phyloP scores from a whole-genome alignment of 352 stramenopile species.

The Elongisporangium undulatum region DNA sequence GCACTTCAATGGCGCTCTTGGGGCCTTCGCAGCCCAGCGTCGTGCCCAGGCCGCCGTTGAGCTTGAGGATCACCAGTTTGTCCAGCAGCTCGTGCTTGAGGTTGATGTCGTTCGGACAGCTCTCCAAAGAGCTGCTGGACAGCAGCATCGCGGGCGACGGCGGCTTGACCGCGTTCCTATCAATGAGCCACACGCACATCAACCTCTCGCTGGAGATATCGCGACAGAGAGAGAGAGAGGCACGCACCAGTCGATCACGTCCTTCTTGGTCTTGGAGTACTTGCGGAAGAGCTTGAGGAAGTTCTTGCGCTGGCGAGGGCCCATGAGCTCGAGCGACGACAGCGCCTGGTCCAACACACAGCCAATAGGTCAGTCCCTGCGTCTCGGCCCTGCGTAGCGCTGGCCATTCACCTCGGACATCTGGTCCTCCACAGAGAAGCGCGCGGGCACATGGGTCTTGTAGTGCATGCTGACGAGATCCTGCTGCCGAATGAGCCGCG shows the following conservation, averaged over 20 bases:
- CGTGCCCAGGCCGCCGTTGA: conserved; percentile 99
- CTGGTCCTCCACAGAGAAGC: conserved; percentile 85
- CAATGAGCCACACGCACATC: neutral
- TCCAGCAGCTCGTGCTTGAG: conserved; percentile 93
- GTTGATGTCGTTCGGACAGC: conserved; percentile 89
- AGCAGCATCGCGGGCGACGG: conserved; percentile 72
- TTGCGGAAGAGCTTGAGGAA: conserved; percentile 90
- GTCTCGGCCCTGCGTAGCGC: neutral
- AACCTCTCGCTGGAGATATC: conserved; percentile 1
- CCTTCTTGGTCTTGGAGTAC: conserved; percentile 82
- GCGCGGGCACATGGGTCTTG: conserved; percentile 81
- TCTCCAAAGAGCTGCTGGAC: conserved; percentile 69
- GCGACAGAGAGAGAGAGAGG: neutral
- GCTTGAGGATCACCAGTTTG: conserved; percentile 97
- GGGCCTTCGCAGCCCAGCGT: conserved; percentile 95
- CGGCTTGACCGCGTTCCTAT: conserved; percentile 73
- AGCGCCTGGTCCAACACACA: conserved; percentile 40
- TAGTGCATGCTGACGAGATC: conserved; percentile 59
- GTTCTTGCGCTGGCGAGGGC: conserved; percentile 73
- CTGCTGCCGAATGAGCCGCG: neutral
- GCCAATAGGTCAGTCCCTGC: neutral
- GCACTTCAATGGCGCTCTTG: conserved; percentile 93
- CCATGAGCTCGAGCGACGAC: conserved; percentile 76
- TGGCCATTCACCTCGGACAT: conserved; percentile 64
- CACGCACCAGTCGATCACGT: conserved; percentile 72